These are phyloP conservation scores for Turnera subulata DNA, from an alignment of 345 rosid species.

Conservation along the genomic window DNA sequence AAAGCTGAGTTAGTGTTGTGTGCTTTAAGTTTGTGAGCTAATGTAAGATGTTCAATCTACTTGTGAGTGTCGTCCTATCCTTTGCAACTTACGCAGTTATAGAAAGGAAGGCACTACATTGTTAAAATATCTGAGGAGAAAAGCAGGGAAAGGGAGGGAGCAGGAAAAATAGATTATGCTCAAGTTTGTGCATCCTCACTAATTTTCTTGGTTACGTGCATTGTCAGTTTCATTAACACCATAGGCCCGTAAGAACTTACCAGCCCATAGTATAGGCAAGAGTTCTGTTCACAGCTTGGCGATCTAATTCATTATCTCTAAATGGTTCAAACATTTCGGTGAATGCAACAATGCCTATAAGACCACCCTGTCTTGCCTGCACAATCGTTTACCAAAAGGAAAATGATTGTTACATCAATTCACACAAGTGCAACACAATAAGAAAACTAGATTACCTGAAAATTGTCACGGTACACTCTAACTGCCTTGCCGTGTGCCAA, in stretches of 20 bases:
- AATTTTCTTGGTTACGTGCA: too few species aligned
- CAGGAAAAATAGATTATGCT: too few species aligned
- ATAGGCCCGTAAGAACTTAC: conserved; percentile 7
- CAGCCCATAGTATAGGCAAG: conserved; percentile 28
- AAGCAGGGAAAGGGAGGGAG: too few species aligned
- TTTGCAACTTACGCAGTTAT: too few species aligned
- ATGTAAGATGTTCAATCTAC: too few species aligned
- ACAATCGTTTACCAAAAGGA: background rate
- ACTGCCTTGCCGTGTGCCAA: conserved; percentile 39
- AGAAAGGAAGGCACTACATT: too few species aligned
- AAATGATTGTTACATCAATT: background rate
- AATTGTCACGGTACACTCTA: conserved; percentile 29
- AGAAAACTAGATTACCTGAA: conserved; percentile 24
- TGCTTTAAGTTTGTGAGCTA: too few species aligned
- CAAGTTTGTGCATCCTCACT: background rate
- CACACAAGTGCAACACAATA: background rate
- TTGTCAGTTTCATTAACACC: background rate
- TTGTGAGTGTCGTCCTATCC: too few species aligned
- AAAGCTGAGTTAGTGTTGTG: too few species aligned
- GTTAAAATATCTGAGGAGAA: too few species aligned
- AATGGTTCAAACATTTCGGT: conserved; percentile 36
- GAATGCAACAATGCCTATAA: conserved; percentile 23
- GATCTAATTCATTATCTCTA: conserved; percentile 29
- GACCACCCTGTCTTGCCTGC: conserved; percentile 38
- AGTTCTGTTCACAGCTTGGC: conserved; percentile 32